Base-by-base conservation (phyloP, 352 stramenopile species). In the Paralagenidium karlingii region DNA sequence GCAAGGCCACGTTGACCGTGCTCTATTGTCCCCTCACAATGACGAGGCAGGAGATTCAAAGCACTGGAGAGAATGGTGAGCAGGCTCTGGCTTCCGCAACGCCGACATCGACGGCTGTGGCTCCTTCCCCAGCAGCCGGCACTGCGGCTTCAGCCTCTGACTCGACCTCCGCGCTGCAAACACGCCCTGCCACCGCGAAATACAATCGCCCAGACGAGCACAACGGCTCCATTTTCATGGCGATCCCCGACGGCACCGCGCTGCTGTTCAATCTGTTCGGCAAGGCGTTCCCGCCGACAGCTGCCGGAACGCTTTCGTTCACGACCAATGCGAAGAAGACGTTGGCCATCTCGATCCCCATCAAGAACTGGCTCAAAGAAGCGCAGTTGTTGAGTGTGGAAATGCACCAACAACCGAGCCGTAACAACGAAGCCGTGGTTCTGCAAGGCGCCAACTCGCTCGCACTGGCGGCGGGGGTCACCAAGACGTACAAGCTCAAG, bases 321-420 rank as follows among this genome's bases (percentile, higher is more conserved):
- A 68, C 61, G 5, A 81, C 70, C 8, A 47, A 76, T 0, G 85
- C 85, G 8, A 96, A 96, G 53, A 83, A 83, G 37, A 67, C 62
- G 11, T 25, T 86, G 7, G 25, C 60, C 0, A 71, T 96, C 16
- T 55, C 62, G 8, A 56, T 96, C 3, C 57, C 67, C 1, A 49
- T 95, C 13, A 77, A 69, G 20, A 96, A 96, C 51, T 96, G 87
- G 87, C 51, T 94, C n/a, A 75, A 76, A 36, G 48, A 44, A 3
- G 21, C 81, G 2, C 86, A 96, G 52, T 58, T 55, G 3, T 94
- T 94, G 34, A 43, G 57, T 32, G 84, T 95, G 1, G 60, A 70
- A 12, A 78, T 86, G 18, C 20, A 30, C 18, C 36, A 63, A 10
- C 75, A 77, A 24, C 44, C 61, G 1, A 32, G 44, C 5, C 45